Evolutionary conservation across 352 stramenopile species (phyloP), one percentile per base, ranked within the genome.

Genomic region (Blastocystis sp.): DNA sequence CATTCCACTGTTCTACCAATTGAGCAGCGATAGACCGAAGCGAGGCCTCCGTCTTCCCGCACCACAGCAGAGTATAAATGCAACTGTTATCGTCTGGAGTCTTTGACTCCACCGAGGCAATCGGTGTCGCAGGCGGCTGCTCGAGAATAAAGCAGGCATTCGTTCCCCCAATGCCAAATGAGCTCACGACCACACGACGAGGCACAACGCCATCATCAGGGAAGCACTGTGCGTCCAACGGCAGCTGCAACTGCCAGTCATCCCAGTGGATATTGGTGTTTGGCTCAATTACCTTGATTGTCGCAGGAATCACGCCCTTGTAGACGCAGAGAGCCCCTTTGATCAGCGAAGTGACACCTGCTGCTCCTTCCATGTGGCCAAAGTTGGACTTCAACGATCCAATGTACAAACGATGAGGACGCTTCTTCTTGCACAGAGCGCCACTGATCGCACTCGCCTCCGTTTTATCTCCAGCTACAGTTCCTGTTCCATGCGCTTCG

Each of bases 361-460:
- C 77, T 15, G 77, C 77, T 7, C 77, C 77, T n/a, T 88, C 77
- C 66, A 88, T 79, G 47, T 88, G 77, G 5, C 77, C 77, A 43
- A 79, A 88, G 39, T 88, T 88, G n/a, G 77, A 88, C 29, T 88
- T 88, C n/a, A 88, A n/a, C 20, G 77, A 88, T 3, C 77, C 77
- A 26, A 88, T 76, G 0, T 59, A 43, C 66, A 88, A 29, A 8
- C 53, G 77, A 23, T 37, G 26, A 9, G 15, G 20, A 61, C 77
- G 41, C 26, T 77, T 37, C 18, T 11, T 26, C n/a, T 63, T 55
- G 45, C 77, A 88, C 11, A 88, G 39, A 9, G 77, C 77, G 3
- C 45, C 66, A 43, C 77, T 79, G 18, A 88, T 29, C 23, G 77
- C 62, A 9, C 20, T 37, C 15, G 77, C 77, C 66, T 88, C 77